Conservation (phyloP, 177 flowering plant genomes). For the Vitis hybrid region DNA sequence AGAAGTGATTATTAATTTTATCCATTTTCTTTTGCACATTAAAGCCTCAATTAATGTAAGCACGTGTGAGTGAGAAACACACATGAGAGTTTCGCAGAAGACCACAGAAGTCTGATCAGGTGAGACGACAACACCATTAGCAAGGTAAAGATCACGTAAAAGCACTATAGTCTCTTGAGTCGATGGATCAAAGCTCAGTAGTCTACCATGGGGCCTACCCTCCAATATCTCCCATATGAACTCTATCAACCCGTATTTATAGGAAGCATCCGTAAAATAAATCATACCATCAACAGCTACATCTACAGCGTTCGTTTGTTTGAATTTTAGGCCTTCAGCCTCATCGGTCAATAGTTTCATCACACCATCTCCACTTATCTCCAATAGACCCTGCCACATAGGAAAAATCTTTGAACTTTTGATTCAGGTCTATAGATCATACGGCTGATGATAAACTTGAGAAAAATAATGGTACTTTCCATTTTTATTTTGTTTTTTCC, state of each 20-base stretch:
- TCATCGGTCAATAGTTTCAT: conserved; percentile 55
- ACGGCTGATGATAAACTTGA: no score
- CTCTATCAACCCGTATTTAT: conserved; percentile 41
- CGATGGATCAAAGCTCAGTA: conserved; percentile 69
- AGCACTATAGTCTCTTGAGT: conserved; percentile 56
- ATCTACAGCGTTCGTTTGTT: conserved; percentile 64
- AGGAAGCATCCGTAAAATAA: conserved; percentile 88
- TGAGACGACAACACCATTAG: conserved; percentile 82
- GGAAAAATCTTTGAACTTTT: no score
- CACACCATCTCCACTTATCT: conserved; percentile 39
- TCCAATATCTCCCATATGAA: conserved; percentile 47
- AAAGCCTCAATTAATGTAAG: no score
- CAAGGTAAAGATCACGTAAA: conserved; percentile 63
- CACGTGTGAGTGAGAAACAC: conserved; percentile 10
- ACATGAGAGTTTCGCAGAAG: conserved; percentile 85
- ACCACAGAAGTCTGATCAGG: conserved; percentile 55
- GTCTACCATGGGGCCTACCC: conserved; percentile 77
- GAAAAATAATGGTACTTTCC: no score
- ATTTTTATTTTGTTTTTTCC: no score
- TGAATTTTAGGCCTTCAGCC: conserved; percentile 66
- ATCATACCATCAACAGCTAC: conserved; percentile 60
- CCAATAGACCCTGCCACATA: conserved; percentile 61
- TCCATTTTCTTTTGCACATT: no score
- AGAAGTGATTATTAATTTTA: no score
- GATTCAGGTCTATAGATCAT: no score